Evolutionary conservation across 352 stramenopile genomes (phyloP), one percentile per base, ranked within the genome.

Genomic region (Globisporangium okanoganense): DNA sequence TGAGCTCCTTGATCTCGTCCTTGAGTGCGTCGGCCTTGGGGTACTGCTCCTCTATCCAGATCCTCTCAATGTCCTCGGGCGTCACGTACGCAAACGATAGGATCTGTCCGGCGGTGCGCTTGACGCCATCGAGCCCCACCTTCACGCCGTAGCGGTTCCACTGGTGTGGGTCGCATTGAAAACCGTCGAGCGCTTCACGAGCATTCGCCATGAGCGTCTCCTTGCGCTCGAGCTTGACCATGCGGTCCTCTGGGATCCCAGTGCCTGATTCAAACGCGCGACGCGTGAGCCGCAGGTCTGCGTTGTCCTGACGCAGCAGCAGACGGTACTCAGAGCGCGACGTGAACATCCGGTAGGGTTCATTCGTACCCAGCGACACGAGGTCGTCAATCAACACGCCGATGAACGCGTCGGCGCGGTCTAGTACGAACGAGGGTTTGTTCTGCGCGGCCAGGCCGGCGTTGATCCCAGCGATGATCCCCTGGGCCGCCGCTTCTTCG

Each of bases 301-400:
- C 96, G 74, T 99, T 99, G 70, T 99, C 97, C 35, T 78, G 77
- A n/a, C 89, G 82, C 51, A 97, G 70, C 41, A 90, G 56, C 35
- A 97, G 65, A 2, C 89, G 77, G 65, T 92, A 96, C 76, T 99
- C 96, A 22, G 90, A 96, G 27, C 96, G 79, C n/a, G 87, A 98
- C 1, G 97, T 99, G 73, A 99, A 99, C 97, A 99, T 99, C 56
- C 97, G 89, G 69, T 99, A 99, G 5, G 97, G 97, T 68, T 99
- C 97, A 8, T 87, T 95, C 14, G 95, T 98, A 60, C 96, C 97
- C 41, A 97, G 79, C 6, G 95, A 98, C 29, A 99, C 95, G 18
- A 99, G 84, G 76, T 99, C 97, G 76, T 99, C 97, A 59, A 99
- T 97, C 9, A 99, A 73, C n/a, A 99, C 97, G 22, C 97, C 97